phyloP scores from a whole-genome alignment of 2,329 filamentous ascomycete genomes.

The Coniochaeta pulveracea region DNA sequence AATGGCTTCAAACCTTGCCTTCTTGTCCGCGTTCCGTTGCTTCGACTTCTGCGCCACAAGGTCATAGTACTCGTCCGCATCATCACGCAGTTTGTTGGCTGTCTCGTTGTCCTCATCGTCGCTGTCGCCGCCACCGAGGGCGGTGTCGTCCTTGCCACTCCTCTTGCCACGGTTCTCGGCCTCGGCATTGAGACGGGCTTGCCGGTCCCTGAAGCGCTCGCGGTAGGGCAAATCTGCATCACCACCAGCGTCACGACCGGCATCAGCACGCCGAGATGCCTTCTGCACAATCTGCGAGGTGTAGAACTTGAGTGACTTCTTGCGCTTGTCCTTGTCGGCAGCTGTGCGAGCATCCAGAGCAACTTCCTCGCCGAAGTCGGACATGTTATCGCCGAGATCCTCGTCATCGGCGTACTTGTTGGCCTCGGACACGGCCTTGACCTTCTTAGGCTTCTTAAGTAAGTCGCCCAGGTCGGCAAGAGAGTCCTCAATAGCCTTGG shows the following conservation, averaged over 20 bases:
- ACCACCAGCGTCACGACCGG: conserved; percentile 63
- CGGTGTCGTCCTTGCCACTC: conserved; percentile 48
- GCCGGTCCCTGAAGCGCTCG: conserved; percentile 76
- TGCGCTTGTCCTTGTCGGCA: conserved; percentile 77
- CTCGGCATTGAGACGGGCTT: conserved; percentile 77
- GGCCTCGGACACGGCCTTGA: conserved; percentile 25
- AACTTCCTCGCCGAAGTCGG: conserved; percentile 90
- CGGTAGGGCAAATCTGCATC: conserved; percentile 79
- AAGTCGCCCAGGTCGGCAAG: conserved; percentile 61
- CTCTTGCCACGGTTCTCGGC: conserved; percentile 73
- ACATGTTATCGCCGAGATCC: conserved; percentile 76
- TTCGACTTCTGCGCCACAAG: conserved; percentile 62
- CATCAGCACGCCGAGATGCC: conserved; percentile 68
- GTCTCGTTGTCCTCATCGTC: conserved; percentile 53
- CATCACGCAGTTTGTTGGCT: conserved; percentile 36
- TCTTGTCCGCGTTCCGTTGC: conserved; percentile 65
- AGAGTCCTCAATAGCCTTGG: conserved; percentile 55
- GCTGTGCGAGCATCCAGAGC: conserved; percentile 65
- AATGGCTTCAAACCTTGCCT: conserved; percentile 41
- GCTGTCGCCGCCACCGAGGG: conserved; percentile 46
- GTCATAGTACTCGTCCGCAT: conserved; percentile 75
- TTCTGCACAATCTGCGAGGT: conserved; percentile 96
- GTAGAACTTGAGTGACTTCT: conserved; percentile 93
- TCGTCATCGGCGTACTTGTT: conserved; percentile 26
- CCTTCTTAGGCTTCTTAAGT: conserved; percentile 32